Base-by-base conservation (phyloP, 2,329 filamentous ascomycete genomes). In the Cytospora piceicola region DNA sequence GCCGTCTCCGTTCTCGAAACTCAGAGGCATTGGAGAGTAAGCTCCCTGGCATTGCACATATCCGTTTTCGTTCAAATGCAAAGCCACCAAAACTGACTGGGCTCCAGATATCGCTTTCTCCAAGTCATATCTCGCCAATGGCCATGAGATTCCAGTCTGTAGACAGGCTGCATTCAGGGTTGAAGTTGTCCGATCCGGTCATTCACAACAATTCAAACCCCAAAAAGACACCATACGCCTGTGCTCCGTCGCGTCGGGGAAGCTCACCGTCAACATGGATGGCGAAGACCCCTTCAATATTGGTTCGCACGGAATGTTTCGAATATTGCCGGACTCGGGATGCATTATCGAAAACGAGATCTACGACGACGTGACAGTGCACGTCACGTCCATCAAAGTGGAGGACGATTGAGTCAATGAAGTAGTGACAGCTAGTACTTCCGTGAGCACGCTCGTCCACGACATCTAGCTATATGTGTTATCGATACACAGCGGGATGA, bases 41-140 rank as follows among this genome's bases (percentile, higher is more conserved):
- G 55, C 27, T 3, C 12, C 46, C 52, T 15, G 51, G 17, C 1
- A 15, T 29, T 14, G 12, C 27, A 4, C 15, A 15, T 30, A 11
- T 42, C n/a, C n/a, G 7, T 17, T 34, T 42, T 4, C 24, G 9
- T 17, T 30, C 20, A 24, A 17, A 39, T 60, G 58, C 27, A 1
- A 22, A 22, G 1, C 22, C 12, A 24, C 7, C 22, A 3, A 39
- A 49, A 42, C 63, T 53, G 39, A 56, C 27, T 14, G 34, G 2
- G 24, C 27, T 24, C 2, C 59, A 76, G 75, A 72, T 54, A 67
- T 75, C 17, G 74, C 74, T n/a, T 75, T 72, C 57, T 76, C 73
- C 30, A 75, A 74, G 17, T 66, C 73, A 7, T 76, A 70, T 64
- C 70, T 77, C 8, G 70, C 69, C 7, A 67, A 69, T 3, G 57